Percentiles rank a stretch among this genome's conserved stretches.
These are phyloP conservation scores for Globisporangium orthogonon DNA, from an alignment of 352 stramenopile genomes.

Conservation along the genomic window DNA sequence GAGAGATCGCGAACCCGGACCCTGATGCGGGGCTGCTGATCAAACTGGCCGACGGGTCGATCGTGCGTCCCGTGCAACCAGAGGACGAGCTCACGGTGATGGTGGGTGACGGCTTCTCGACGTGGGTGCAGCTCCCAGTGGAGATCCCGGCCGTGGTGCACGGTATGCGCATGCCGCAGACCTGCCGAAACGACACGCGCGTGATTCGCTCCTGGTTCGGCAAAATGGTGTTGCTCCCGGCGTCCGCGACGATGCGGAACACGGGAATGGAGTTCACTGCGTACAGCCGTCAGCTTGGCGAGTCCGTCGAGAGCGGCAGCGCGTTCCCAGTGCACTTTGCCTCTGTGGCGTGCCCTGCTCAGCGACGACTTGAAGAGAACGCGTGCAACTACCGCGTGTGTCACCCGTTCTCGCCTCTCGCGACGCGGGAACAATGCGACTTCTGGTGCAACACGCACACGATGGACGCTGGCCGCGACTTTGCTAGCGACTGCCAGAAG, in stretches of 20 bases:
- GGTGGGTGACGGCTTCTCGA: constrained; percentile 17
- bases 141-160: constrained; percentile 16
- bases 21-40: constrained; percentile 11
- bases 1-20: constrained; percentile 13
- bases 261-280: constrained; percentile 22
- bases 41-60: constrained; percentile 4
- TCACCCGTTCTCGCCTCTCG: constrained; percentile 15
- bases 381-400: constrained; percentile 24
- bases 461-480: constrained; percentile 10
- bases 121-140: constrained; percentile 10
- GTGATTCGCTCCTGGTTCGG: constrained; percentile 31
- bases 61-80: constrained; percentile 11
- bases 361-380: constrained; percentile 16
- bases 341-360: constrained; percentile 17
- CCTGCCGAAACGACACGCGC: constrained; percentile 5
- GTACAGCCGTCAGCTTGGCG: constrained; percentile 12
- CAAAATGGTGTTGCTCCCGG: constrained; percentile 31
- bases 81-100: constrained; percentile 14
- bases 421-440: constrained; percentile 20
- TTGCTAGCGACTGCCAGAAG: constrained; percentile 16
- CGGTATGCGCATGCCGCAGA: constrained; percentile 19
- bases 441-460: constrained; percentile 31
- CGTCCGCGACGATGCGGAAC: constrained; percentile 18
- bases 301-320: constrained; percentile 6
- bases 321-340: constrained; percentile 15